Evolutionary conservation across 164 flowering plant genomes (phyloP).

Genomic region (Liquidambar formosana): DNA sequence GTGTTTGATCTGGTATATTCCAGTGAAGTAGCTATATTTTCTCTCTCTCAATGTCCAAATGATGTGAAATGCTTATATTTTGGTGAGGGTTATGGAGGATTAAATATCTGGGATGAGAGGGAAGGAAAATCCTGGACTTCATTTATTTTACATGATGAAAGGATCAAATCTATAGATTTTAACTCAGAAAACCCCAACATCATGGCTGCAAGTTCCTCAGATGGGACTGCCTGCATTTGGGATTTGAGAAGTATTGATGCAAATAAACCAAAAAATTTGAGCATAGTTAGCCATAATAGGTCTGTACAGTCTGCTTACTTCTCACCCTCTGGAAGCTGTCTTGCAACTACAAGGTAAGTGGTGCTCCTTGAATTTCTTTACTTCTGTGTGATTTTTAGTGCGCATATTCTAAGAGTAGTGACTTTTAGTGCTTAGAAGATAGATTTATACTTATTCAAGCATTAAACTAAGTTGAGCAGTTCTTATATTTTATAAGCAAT

Average conservation of each 20-base stretch:
- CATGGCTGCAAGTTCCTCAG: slow-evolving; percentile 90
- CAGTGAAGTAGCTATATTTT: slow-evolving; percentile 52
- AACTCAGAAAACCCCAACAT: slow-evolving; percentile 49
- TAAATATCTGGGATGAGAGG: slow-evolving; percentile 67
- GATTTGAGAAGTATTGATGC: slow-evolving; percentile 62
- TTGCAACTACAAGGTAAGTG: slow-evolving; percentile 83
- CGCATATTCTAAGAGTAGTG: too few species aligned
- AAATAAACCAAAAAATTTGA: slow-evolving; percentile 36
- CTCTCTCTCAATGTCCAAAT: slow-evolving; percentile 53
- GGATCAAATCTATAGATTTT: slow-evolving; percentile 85
- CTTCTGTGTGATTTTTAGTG: too few species aligned
- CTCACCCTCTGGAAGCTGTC: slow-evolving; percentile 78
- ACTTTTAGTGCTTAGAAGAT: too few species aligned
- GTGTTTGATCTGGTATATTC: slow-evolving; percentile 58
- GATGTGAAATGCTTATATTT: slow-evolving; percentile 54
- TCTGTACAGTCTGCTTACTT: slow-evolving; percentile 88
- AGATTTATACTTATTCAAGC: too few species aligned
- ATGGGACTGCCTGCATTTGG: slow-evolving; percentile 89
- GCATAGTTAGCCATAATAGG: slow-evolving; percentile 42
- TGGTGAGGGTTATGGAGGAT: slow-evolving; percentile 60
- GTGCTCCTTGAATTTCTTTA: background rate
- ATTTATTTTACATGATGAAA: slow-evolving; percentile 54
- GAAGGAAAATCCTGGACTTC: slow-evolving; percentile 42
- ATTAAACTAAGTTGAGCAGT: too few species aligned
- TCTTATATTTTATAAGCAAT: too few species aligned